Evolutionary conservation across 2,329 filamentous ascomycete species (phyloP).

Genomic region (Phaeosphaeriaceae sp.): DNA sequence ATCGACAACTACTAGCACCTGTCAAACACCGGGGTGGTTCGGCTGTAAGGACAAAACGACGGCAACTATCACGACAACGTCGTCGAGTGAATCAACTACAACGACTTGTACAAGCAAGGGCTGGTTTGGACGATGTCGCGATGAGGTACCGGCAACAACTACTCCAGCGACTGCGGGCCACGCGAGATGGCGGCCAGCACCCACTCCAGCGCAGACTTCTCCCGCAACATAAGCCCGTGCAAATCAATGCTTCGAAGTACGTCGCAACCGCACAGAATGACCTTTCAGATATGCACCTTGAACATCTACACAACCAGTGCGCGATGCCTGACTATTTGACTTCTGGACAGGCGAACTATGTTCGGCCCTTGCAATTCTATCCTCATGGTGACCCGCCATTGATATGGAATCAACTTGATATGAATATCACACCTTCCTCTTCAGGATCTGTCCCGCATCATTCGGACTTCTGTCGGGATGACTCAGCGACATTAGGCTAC

Average conservation of each 20-base stretch:
- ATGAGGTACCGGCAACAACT: constrained; percentile 32
- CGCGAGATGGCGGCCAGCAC: background rate
- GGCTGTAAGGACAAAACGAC: constrained; percentile 46
- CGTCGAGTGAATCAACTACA: constrained; percentile 30
- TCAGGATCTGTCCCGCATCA: background rate
- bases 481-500: background rate
- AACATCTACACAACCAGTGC: too few species aligned
- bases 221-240: background rate
- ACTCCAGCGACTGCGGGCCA: constrained; percentile 22
- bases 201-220: background rate
- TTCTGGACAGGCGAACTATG: too few species aligned
- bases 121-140: constrained; percentile 46
- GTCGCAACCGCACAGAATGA: too few species aligned
- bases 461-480: background rate
- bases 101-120: constrained; percentile 43
- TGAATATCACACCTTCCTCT: background rate
- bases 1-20: constrained; percentile 35
- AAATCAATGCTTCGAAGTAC: too few species aligned
- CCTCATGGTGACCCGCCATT: background rate
- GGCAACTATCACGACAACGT: constrained; percentile 27
- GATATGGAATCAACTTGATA: background rate
- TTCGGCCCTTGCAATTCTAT: too few species aligned
- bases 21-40: constrained; percentile 45
- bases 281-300: too few species aligned
- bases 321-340: too few species aligned